A percentile compares a stretch with the other conserved stretches of the same genome.
Evolutionary conservation across 768 basidiomycete species (phyloP).

Genomic region (Holtermannia corniformis): DNA sequence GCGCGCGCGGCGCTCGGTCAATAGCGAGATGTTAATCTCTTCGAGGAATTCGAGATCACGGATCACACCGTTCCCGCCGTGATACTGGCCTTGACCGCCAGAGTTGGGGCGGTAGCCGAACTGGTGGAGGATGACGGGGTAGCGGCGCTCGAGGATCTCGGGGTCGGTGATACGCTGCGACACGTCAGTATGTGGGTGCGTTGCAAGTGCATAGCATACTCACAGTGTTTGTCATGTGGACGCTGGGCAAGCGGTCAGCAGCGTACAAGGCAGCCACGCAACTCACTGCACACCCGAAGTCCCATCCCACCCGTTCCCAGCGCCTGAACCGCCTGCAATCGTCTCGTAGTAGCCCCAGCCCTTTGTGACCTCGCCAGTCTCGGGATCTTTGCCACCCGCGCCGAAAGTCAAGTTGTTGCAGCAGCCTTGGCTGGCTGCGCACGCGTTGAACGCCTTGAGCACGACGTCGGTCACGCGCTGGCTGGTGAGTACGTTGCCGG

Average conservation of each 20-base stretch:
- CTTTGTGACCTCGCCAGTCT: conserved; percentile 59
- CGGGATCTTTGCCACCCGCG: conserved; percentile 66
- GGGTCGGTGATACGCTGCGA: conserved; percentile 29
- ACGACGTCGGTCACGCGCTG: conserved; percentile 94
- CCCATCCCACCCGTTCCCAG: conserved; percentile 80
- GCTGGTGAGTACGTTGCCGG: conserved; percentile 81
- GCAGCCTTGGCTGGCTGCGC: conserved; percentile 85
- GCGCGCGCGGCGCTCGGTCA: conserved; percentile 18
- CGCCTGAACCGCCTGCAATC: conserved; percentile 87
- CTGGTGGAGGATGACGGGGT: conserved; percentile 23
- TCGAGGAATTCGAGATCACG: conserved; percentile 31
- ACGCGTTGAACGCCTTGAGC: conserved; percentile 80
- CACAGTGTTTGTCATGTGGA: conserved; percentile 72
- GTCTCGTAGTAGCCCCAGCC: conserved; percentile 87
- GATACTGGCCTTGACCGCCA: conserved; percentile 17
- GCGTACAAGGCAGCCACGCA: background rate
- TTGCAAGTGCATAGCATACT: background rate
- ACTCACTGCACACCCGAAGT: conserved; percentile 70
- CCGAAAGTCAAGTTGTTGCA: conserved; percentile 74
- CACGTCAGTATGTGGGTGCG: too few relatives aligned
- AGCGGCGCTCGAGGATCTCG: conserved; percentile 23
- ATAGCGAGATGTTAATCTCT: conserved; percentile 14
- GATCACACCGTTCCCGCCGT: conserved; percentile 27
- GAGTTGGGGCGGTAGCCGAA: conserved; percentile 45
- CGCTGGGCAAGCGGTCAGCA: background rate